Evolutionary conservation across 1,284 basidiomycete genomes (phyloP), one percentile per base, ranked within the genome.

Genomic region (Cutaneotrichosporon arboriforme): DNA sequence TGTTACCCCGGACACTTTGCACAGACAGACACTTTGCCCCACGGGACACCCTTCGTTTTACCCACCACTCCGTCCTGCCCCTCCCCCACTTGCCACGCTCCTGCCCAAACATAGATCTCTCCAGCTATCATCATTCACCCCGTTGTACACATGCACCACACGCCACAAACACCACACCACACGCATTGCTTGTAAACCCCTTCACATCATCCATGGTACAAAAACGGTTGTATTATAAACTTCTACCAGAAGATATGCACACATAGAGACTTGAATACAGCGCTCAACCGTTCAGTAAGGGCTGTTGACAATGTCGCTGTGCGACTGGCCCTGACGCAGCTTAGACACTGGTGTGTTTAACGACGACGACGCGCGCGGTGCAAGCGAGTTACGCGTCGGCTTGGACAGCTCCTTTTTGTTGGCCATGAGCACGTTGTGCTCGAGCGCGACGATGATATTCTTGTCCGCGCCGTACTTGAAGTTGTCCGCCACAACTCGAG

Each of bases 401-500:
- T 84, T 86, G 75, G 84, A 85, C 52, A 98, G 79, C 59, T 86
- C 85, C 76, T 87, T 90, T 85, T 94, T 96, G 78, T 93, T 92
- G 52, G 96, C 83, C 61, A 90, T 87, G 58, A 97, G 80, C 18
- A 98, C 91, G 67, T 98, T 88, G 76, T 97, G 90, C 71, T 90
- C 84, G 63, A 97, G 78, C 2, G 96, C 94, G 52, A 98, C 94
- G 65, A 97, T 89, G 68, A 97, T 96, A 71, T 96, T 87, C 67
- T 90, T 88, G 76, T 96, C 91, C 62, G 93, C 88, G 17, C 90
- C 91, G 68, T 90, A 96, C 74, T 87, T 89, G 83, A 97, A 97
- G 76, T 87, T 90, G 73, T 97, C 93, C 59, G 94, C 91, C 0
- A 98, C 91, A 56, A 98, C 92, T 46, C 83, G 81, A 63, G 96